phyloP scores from a whole-genome alignment of 139 green algal genomes.

The Chlorokybus atmophyticus region DNA sequence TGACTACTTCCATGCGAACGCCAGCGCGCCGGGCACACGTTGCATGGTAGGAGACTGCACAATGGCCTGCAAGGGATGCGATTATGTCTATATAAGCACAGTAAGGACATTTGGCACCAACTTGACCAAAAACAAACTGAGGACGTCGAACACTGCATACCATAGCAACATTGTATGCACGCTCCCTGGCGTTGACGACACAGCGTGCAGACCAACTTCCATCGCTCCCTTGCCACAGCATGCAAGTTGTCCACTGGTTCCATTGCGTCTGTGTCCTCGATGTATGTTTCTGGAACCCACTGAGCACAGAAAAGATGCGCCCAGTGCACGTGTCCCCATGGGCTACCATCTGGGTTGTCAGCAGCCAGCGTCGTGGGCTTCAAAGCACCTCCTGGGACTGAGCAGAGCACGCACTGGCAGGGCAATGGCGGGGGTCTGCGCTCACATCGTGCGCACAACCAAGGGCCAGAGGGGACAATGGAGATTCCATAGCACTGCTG shows the following conservation, averaged over 20 bases:
- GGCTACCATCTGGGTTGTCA: neutral
- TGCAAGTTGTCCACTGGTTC: conserved; percentile 26
- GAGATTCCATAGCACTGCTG: conserved; percentile 41
- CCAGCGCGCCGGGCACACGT: too few relatives aligned
- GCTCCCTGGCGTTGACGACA: conserved; percentile 20
- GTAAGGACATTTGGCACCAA: too few relatives aligned
- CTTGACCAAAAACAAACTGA: too few relatives aligned
- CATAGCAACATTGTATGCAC: conserved; percentile 36
- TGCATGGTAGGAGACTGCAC: too few relatives aligned
- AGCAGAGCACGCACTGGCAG: conserved; percentile 15
- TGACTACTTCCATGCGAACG: too few relatives aligned
- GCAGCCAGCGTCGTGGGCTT: conserved; percentile 14
- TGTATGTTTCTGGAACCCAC: conserved; percentile 38
- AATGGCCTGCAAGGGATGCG: too few relatives aligned
- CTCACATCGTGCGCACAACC: conserved; percentile 21
- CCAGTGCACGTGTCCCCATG: neutral
- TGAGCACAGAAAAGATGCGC: conserved; percentile 33
- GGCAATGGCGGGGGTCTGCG: neutral
- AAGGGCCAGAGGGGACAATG: conserved; percentile 29
- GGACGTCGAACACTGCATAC: conserved; percentile 4
- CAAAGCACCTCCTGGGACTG: conserved; percentile 11
- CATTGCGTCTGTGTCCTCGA: conserved; percentile 26
- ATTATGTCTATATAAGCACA: too few relatives aligned
- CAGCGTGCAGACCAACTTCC: conserved; percentile 18
- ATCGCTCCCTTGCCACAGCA: conserved; percentile 13